These are phyloP conservation scores for Sphagnum contortum DNA, from an alignment of 225 moss, liverwort and hornwort species.

Conservation along the genomic window DNA sequence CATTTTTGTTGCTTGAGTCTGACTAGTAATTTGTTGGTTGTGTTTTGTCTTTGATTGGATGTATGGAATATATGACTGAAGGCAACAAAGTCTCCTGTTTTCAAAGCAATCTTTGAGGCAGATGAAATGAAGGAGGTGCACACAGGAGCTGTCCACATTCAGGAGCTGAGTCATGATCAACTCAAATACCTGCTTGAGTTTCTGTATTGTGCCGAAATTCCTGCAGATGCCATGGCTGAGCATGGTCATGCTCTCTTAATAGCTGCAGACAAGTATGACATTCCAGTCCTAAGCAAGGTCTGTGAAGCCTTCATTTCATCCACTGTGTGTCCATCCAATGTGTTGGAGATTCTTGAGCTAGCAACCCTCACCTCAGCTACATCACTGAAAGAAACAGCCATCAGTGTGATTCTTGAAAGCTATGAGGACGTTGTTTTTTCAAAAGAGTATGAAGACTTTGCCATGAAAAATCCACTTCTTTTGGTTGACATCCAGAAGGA, in stretches of 20 bases:
- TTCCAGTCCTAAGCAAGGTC: conserved; percentile 84
- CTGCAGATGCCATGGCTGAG: conserved; percentile 70
- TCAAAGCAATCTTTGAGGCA: conserved; percentile 80
- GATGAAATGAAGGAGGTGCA: conserved; percentile 81
- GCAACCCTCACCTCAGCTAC: conserved; percentile 84
- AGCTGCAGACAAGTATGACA: conserved; percentile 93
- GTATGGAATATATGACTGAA: conserved; percentile 7
- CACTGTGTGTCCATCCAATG: conserved; percentile 64
- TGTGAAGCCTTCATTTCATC: conserved; percentile 81
- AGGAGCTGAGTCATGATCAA: conserved; percentile 81
- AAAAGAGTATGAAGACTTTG: conserved; percentile 87
- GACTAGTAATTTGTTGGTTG: too few relatives aligned
- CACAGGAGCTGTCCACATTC: conserved; percentile 58
- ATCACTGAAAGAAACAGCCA: conserved; percentile 77
- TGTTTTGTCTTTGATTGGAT: too few relatives aligned
- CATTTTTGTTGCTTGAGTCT: too few relatives aligned
- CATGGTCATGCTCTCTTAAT: conserved; percentile 81
- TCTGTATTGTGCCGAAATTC: conserved; percentile 90
- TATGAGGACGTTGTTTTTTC: conserved; percentile 83
- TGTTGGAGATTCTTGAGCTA: conserved; percentile 72
- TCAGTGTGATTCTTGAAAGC: conserved; percentile 69
- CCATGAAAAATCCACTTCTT: conserved; percentile 82
- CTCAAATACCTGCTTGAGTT: conserved; percentile 80
- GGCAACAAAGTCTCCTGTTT: conserved; percentile 90
- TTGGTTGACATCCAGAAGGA: conserved; percentile 89